Base-by-base conservation (phyloP, 2,329 filamentous ascomycete species). In the Pyrenophora tritici-repentis region DNA sequence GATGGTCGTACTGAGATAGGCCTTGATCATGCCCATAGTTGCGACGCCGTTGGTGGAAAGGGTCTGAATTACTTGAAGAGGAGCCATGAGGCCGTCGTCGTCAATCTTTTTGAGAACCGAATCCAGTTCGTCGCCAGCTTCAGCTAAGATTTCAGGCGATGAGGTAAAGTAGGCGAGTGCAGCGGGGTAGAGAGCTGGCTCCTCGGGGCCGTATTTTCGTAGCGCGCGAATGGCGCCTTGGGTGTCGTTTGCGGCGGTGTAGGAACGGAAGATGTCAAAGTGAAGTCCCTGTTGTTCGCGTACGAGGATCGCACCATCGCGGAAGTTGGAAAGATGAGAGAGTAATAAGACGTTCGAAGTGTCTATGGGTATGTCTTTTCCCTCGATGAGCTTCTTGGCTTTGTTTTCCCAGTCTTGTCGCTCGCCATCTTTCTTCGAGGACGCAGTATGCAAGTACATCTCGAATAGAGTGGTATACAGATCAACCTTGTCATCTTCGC, bases 1-100 rank as follows among this genome's bases (percentile, higher is more conserved):
- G 57, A 99, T 96, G 7, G 92, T 96, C 42, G 89, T 86, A 57
- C 89, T 85, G 2, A 99, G 85, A 73, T 99, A 99, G 5, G 87
- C 86, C 75, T 97, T 97, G 56, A 99, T 88, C 83, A 97, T 91
- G 42, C 93, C 94, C 90, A 99, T 97, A 0, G 91, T 97, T 1
- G 95, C 93, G 2, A 97, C 90, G 5, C 86, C 83, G 61, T 88
- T 89, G 44, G 83, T 82, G 54, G 84, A 87, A 12, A 99, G 83
- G 0, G 92, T 94, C 73, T 99, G 93, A 13, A 99, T 94, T 26
- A 99, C 94, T 72, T 99, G 94, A 3, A 99, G 79, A 0, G 94
- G 94, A 0, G 94, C 93, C 90, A 99, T 94, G 32, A 99, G 83
- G 1, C 90, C 88, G 64, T 96, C 91, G 56, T 88, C 83, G 69